Percentiles rank a stretch among this genome's conserved stretches.
phyloP scores from a whole-genome alignment of 306 rosid genomes.

The Vigna mungo region DNA sequence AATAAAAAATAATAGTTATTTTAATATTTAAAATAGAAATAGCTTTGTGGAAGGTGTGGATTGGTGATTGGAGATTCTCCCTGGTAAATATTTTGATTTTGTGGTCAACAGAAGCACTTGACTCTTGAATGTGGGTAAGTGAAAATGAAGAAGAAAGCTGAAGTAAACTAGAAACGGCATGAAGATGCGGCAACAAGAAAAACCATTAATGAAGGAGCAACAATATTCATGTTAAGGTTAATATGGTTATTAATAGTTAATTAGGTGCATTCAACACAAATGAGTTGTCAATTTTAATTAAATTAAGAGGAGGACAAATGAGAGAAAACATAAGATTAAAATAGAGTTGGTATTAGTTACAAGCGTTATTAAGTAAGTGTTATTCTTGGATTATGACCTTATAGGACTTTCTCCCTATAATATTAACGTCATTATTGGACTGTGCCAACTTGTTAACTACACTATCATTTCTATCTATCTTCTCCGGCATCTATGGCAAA shows the following conservation, averaged over 20 bases:
- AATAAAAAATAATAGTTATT: not conserved
- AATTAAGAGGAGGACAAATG: too few relatives aligned
- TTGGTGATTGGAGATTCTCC: not conserved
- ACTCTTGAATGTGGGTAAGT: constrained; percentile 1
- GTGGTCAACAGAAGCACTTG: constrained; percentile 1
- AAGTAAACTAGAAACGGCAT: not conserved
- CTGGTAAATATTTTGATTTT: not conserved
- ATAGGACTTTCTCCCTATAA: not conserved
- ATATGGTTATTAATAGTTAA: constrained; percentile 11
- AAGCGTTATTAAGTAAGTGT: not conserved
- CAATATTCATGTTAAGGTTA: not conserved
- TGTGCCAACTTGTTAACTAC: constrained; percentile 19
- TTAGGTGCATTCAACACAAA: not conserved
- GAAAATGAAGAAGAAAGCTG: not conserved
- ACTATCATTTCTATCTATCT: constrained; percentile 23
- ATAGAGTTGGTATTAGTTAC: constrained; percentile 21
- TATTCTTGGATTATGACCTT: constrained; percentile 9
- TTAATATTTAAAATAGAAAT: not conserved
- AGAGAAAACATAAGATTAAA: constrained; percentile 9
- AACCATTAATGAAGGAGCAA: not conserved
- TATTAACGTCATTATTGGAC: constrained; percentile 5
- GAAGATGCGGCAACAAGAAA: constrained; percentile 20
- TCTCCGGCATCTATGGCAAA: constrained; percentile 31
- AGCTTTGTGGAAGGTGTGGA: not conserved
- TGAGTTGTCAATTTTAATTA: constrained; percentile 1